A percentile compares a stretch with the other conserved stretches of the same genome.
These are phyloP conservation scores for Boletus austroedulis DNA, from an alignment of 1,284 basidiomycete species.

Conservation along the genomic window DNA sequence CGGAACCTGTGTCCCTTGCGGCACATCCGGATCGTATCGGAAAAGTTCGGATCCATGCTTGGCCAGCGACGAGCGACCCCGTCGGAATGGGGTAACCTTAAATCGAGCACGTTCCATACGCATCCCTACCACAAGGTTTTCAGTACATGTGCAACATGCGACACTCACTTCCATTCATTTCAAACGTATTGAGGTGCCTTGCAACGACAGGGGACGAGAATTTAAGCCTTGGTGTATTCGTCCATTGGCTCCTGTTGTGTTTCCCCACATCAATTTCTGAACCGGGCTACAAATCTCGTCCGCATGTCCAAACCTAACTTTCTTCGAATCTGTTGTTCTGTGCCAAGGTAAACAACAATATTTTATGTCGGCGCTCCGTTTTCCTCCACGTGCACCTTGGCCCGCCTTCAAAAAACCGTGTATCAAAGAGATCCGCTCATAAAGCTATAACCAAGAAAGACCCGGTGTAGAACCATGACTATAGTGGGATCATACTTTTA, in stretches of 20 bases:
- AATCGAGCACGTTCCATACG: slow-evolving; percentile 13
- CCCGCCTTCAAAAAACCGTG: background rate
- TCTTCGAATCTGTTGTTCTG: background rate
- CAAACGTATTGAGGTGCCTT: background rate
- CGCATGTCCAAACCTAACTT: slow-evolving; percentile 7
- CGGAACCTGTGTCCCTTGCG: background rate
- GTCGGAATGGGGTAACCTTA: slow-evolving; percentile 14
- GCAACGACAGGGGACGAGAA: background rate
- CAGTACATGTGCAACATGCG: background rate
- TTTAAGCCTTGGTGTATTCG: background rate
- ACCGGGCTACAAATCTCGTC: slow-evolving; percentile 13
- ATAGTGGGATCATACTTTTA: slow-evolving; percentile 24
- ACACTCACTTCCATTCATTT: background rate
- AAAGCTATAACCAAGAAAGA: background rate
- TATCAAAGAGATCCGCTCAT: background rate
- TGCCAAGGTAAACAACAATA: slow-evolving; percentile 12
- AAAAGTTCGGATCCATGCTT: slow-evolving; percentile 2
- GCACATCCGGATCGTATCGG: slow-evolving; percentile 11
- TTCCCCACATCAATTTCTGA: background rate
- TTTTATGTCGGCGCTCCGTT: slow-evolving; percentile 7
- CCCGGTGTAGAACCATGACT: slow-evolving; percentile 3
- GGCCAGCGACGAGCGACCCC: slow-evolving; percentile 8
- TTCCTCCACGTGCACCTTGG: background rate
- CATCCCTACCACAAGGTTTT: background rate
- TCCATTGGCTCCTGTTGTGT: background rate